phyloP scores from a whole-genome alignment of 495 filamentous ascomycete genomes.

The Pseudevernia furfuracea region DNA sequence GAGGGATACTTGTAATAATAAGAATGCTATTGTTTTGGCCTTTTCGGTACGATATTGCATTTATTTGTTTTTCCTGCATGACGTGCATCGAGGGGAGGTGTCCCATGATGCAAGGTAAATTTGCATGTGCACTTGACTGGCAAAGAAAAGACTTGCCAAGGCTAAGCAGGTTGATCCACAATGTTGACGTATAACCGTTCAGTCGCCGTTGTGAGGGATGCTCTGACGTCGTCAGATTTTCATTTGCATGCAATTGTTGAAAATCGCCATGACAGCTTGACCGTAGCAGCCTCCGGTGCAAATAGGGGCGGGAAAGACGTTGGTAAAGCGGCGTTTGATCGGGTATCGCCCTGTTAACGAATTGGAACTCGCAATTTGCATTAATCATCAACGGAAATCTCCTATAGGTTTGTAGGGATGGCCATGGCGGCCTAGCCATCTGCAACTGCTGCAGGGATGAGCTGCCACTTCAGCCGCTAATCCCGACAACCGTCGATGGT shows the following conservation, averaged over 20 bases:
- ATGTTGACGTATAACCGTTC: too few relatives aligned
- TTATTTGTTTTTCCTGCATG: not conserved
- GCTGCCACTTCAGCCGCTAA: slow-evolving; percentile 2
- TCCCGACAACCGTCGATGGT: slow-evolving; percentile 2
- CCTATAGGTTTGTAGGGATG: too few relatives aligned
- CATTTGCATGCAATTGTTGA: not conserved
- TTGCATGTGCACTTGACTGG: not conserved
- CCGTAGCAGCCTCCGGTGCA: not conserved
- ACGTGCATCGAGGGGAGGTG: slow-evolving; percentile 10
- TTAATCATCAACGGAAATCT: not conserved
- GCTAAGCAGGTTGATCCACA: too few relatives aligned
- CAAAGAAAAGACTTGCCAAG: not conserved
- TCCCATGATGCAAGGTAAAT: slow-evolving; percentile 6
- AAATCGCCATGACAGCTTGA: too few relatives aligned
- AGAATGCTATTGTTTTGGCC: not conserved
- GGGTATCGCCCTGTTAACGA: not conserved
- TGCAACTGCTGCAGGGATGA: slow-evolving; percentile 3
- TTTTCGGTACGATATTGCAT: not conserved
- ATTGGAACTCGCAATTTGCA: not conserved
- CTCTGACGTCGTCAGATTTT: not conserved
- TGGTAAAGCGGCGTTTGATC: slow-evolving; percentile 12
- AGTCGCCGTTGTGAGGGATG: not conserved
- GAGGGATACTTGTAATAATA: too few relatives aligned
- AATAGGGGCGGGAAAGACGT: not conserved
- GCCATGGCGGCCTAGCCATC: not conserved